A percentile compares a stretch with the other conserved stretches of the same genome.
Evolutionary conservation across 495 filamentous ascomycete genomes (phyloP).

Genomic region (Opeltia flavorubescens): DNA sequence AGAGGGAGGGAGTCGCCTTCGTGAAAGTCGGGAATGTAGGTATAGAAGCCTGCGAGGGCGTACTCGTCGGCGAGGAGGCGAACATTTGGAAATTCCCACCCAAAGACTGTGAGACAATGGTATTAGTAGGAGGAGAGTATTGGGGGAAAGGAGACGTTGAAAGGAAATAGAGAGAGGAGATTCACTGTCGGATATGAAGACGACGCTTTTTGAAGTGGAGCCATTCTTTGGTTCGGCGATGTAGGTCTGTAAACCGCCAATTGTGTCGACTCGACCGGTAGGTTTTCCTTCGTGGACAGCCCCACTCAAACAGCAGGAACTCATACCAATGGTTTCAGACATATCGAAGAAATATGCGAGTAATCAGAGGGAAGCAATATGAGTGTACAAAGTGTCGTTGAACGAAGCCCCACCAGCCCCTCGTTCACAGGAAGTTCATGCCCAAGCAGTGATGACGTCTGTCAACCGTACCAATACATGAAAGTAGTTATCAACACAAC

Average conservation of each 20-base stretch:
- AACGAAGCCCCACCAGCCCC: no score
- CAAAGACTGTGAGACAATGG: constrained; percentile 21
- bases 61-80: constrained; percentile 32
- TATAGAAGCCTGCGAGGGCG: constrained; percentile 26
- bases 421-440: no score
- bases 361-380: no score
- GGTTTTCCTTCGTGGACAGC: constrained; percentile 26
- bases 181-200: constrained; percentile 22
- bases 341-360: no score
- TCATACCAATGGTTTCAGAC: constrained; percentile 14
- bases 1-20: constrained; percentile 25
- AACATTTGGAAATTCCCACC: constrained; percentile 25
- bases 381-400: no score
- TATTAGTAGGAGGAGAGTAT: background rate
- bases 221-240: constrained; percentile 18
- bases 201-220: constrained; percentile 21
- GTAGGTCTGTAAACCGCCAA: constrained; percentile 27
- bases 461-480: no score
- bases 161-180: background rate
- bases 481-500: no score
- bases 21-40: constrained; percentile 29
- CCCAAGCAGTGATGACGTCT: no score
- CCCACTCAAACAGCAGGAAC: constrained; percentile 20
- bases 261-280: constrained; percentile 22
- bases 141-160: background rate